Conservation (phyloP, 306 rosid genomes). For the Gastrolobium bilobum region DNA sequence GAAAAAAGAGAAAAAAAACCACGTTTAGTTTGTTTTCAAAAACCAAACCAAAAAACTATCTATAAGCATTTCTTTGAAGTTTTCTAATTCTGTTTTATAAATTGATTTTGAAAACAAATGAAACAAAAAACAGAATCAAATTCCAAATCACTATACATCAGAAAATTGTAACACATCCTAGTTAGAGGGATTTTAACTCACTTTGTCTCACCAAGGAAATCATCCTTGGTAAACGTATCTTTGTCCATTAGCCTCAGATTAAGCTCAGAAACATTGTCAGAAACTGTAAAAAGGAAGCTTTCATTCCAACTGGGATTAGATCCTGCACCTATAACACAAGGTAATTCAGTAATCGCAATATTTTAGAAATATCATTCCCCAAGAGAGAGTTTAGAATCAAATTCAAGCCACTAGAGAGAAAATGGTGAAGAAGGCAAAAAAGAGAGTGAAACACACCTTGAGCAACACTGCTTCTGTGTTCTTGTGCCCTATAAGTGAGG, state of each 20-base stretch:
- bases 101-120: not conserved
- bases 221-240: constrained; percentile 48
- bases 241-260: constrained; percentile 53
- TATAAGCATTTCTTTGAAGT: no score
- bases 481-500: constrained; percentile 54
- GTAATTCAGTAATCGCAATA: not conserved
- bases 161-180: not conserved
- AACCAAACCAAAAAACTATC: no score
- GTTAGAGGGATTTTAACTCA: constrained; percentile 21
- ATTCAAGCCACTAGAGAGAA: not conserved
- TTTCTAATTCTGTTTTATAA: not conserved
- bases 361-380: not conserved
- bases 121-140: not conserved
- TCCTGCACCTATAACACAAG: constrained; percentile 45
- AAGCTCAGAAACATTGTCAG: constrained; percentile 50
- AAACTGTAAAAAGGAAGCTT: constrained; percentile 57
- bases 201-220: constrained; percentile 55
- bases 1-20: not conserved
- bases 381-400: not conserved
- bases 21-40: not conserved
- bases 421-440: not conserved
- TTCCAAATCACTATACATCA: not conserved
- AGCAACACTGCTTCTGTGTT: constrained; percentile 57
- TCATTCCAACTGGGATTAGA: constrained; percentile 57
- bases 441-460: constrained; percentile 34